Base-by-base conservation (phyloP, 805 yeast genomes). In the Wickerhamiella azyma region DNA sequence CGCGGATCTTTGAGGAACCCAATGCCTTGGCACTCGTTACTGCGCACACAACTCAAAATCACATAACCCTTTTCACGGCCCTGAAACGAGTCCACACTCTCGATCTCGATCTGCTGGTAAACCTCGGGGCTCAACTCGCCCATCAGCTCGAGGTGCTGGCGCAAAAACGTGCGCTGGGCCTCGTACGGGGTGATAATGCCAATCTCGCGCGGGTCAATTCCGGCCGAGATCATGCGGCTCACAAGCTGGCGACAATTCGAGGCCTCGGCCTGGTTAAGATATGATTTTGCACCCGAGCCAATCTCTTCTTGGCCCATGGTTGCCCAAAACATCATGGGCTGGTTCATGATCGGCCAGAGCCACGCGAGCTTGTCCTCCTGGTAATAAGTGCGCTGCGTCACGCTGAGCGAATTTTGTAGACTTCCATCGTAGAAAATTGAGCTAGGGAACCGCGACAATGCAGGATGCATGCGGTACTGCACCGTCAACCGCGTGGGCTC, bases 241-340 rank as follows among this genome's bases (percentile, higher is more conserved):
- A 88, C 77, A 26, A 82, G 68, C 58, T 81, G 77, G 59, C 85
- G 95, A 56, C 85, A 82, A 55, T 80, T 83, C 79, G 81, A 77
- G 0, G 96, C 95, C 63, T 88, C 96, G 30, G 83, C 79, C 52
- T 95, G 70, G 63, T 88, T 88, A 54, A 88, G 68, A 56, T 69
- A 86, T 8, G 94, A 81, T 5, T 81, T 78, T 48, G 96, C 96
- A 52, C 77, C 72, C 0, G 79, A 75, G 19, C 92, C 77, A 43
- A 88, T 75, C 62, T 88, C 96, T 66, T 88, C 96, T 53, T 81
- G 77, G 35, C 96, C 95, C 58, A 77, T 77, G 53, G 79, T 79
- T 0, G 84, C 80, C 96, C 96, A 86, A 56, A 88, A 84, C 92
- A 88, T 82, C 94, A 85, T 85, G n/a, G 96, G 96, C 5, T 70